Evolutionary conservation across 208 protist species (phyloP), one percentile per base, ranked within the genome.

Genomic region (Trypanosomatidae sp.): DNA sequence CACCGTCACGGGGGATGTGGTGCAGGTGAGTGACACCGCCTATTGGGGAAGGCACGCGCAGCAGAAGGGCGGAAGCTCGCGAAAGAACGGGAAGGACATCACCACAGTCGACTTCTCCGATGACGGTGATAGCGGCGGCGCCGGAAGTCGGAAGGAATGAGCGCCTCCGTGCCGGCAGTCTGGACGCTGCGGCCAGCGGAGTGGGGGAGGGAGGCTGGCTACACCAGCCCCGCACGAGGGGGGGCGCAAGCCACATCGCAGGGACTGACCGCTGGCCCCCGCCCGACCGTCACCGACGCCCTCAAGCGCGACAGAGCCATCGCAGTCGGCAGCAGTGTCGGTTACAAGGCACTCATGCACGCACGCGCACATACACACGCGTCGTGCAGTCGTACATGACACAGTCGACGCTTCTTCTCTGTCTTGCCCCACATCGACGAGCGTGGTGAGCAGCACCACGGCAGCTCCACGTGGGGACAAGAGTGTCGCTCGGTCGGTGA

Each of bases 1-100:
- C 66, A 95, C 93, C 28, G 89, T 97, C 30, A 95, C 90, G 5
- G 93, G 93, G n/a, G 90, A 97, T 70, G 90, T 95, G 17, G 92
- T 92, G 67, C 88, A 91, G 81, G 85, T 86, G 52, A 85, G 81
- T 1, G 68, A 71, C 43, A 49, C 47, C n/a, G 69, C 69, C 39
- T 79, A 77, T 47, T 49, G 70, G 36, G 72, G 69, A 2, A 30
- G 39, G 49, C 28, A 59, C n/a, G 25, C 39, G 30, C 70, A 43
- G 41, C 41, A 53, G 25, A 68, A 33, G n/a, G 60, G 55, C 13
- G 47, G 36, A 39, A 69, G 41, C 73, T 64, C 67, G 41, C 67
- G 59, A 30, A 64, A 58, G 30, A 69, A 56, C 53, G 59, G n/a
- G 36, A 53, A 58, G 58, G 64, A 55, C 25, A 36, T 41, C 3